phyloP scores from a whole-genome alignment of 371 early-diverging fungal genomes.

The Quaeritorhiza haematococci region DNA sequence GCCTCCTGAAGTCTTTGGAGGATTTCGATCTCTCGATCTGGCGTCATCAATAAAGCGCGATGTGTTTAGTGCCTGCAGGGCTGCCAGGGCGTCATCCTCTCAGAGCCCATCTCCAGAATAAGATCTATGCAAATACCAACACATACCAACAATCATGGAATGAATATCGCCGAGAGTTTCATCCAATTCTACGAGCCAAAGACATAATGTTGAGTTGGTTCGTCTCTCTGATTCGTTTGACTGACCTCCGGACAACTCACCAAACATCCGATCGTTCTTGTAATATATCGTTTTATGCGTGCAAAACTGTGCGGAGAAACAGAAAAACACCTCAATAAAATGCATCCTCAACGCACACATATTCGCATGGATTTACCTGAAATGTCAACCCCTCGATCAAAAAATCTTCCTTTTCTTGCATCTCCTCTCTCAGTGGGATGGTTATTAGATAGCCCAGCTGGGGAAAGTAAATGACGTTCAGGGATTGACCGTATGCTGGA shows the following conservation, averaged over 20 bases:
- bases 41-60: background rate
- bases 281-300: conserved; percentile 65
- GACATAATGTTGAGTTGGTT: background rate
- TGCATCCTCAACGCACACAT: conserved; percentile 26
- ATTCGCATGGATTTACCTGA: conserved; percentile 20
- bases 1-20: conserved; percentile 58
- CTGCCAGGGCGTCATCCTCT: too few relatives aligned
- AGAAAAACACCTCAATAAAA: conserved; percentile 3
- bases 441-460: conserved; percentile 72
- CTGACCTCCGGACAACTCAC: conserved; percentile 27
- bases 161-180: conserved; percentile 71
- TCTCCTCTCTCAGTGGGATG: conserved; percentile 48
- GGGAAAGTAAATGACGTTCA: conserved; percentile 80
- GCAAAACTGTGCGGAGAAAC: conserved; percentile 48
- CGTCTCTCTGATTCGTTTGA: conserved; percentile 8
- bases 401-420: conserved; percentile 38
- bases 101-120: too few relatives aligned
- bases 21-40: conserved; percentile 69
- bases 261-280: conserved; percentile 61
- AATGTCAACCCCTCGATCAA: conserved; percentile 36
- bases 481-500: conserved; percentile 32
- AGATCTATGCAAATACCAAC: background rate
- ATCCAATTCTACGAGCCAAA: conserved; percentile 53
- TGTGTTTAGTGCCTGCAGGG: background rate
- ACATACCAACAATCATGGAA: conserved; percentile 59